Base-by-base conservation (phyloP, 139 green algal genomes). In the Monoraphidium neglectum region DNA sequence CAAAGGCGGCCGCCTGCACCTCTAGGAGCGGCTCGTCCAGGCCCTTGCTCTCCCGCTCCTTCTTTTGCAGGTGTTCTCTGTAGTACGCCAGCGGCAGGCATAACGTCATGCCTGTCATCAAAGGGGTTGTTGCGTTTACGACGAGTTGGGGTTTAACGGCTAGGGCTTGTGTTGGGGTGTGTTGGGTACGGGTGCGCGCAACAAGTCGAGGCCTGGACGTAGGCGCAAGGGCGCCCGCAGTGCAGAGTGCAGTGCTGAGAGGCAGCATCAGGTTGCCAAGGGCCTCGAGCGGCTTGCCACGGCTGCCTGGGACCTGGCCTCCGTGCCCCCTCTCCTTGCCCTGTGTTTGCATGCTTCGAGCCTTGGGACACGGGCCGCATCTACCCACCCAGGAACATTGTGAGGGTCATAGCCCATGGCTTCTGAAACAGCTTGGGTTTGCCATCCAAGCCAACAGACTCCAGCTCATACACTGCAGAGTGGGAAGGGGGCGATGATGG, bases 371-470 rank as follows among this genome's bases (percentile, higher is more conserved):
- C 15, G 18, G 49, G 18, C 15, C 16, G 16, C 18, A 59, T 18
- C 15, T n/a, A n/a, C 72, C 4, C 37, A 84, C 85, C 85, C 0
- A 90, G 4, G 49, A 90, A 90, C 85, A 90, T 90, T 18, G 82
- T 53, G 12, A 82, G 70, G 2, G 85, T 90, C 85, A 90, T 90
- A 2, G 73, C 77, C 86, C 88, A 93, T 43, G 84, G 88, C 77
- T 92, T 93, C 26, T 86, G 85, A 61, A 93, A 91, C 23, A 87
- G 87, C 30, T 89, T 89, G 16, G 70, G 63, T 49, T 88, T 24
- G 37, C 87, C 84, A 83, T 90, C 78, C 15, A 73, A 63, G 1
- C 83, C 84, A 1, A 60, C 53, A 46, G 72, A 79, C 49, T 89
- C 63, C 0, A 91, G 77, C 78, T 91, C 85, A 51, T 92, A 90